These are phyloP conservation scores for Aureobasidium leucospermi DNA, from an alignment of 2,329 filamentous ascomycete genomes.

Conservation along the genomic window DNA sequence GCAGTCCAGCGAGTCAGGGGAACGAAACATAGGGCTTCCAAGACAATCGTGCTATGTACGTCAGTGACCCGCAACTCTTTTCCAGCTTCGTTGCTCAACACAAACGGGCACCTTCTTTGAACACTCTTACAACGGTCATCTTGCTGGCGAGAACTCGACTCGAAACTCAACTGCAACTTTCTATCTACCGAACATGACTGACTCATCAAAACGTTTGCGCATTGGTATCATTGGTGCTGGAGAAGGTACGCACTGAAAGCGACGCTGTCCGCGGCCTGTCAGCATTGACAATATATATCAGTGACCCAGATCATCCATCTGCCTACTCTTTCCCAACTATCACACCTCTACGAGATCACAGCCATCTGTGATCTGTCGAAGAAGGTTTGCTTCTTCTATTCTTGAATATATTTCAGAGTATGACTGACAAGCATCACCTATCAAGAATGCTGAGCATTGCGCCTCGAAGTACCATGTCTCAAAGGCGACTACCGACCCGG, in stretches of 20 bases:
- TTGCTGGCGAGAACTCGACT: not conserved
- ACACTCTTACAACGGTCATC: not conserved
- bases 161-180: not conserved
- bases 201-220: slow-evolving; percentile 15
- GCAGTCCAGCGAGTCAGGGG: not conserved
- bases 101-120: not conserved
- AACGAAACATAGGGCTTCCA: too few relatives aligned
- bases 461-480: slow-evolving; percentile 28
- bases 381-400: slow-evolving; percentile 20
- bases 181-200: not conserved
- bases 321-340: slow-evolving; percentile 40
- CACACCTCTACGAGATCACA: slow-evolving; percentile 38
- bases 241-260: slow-evolving; percentile 22
- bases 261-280: not conserved
- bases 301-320: slow-evolving; percentile 49
- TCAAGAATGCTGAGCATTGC: slow-evolving; percentile 30
- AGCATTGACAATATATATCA: not conserved
- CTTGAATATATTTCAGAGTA: not conserved
- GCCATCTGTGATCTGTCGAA: slow-evolving; percentile 45
- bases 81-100: not conserved
- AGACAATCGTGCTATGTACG: not conserved
- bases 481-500: slow-evolving; percentile 30
- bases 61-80: slow-evolving; percentile 3
- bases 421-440: not conserved
- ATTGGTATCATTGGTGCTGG: slow-evolving; percentile 44